phyloP scores from a whole-genome alignment of 108 stramenopile genomes.

The Nitzschia sp. region DNA sequence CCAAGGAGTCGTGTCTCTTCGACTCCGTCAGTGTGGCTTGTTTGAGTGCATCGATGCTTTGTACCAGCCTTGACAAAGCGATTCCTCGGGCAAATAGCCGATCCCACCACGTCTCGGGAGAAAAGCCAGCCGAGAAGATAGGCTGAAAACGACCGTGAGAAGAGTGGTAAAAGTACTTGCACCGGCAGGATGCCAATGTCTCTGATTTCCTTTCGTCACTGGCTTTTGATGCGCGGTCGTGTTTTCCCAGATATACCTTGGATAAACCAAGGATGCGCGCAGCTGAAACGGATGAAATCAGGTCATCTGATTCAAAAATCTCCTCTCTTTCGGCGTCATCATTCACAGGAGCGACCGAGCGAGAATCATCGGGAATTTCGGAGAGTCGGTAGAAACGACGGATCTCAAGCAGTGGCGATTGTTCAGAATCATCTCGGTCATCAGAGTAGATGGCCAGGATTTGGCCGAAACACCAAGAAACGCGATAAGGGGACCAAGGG shows the following conservation, averaged over 20 bases:
- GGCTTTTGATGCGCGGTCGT: background rate
- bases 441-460: slow-evolving; percentile 28
- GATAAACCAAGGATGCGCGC: slow-evolving; percentile 36
- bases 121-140: slow-evolving; percentile 18
- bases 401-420: slow-evolving; percentile 29
- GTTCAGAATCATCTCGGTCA: background rate
- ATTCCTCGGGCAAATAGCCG: slow-evolving; percentile 16
- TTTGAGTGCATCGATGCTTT: background rate
- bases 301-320: slow-evolving; percentile 54
- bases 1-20: background rate
- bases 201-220: background rate
- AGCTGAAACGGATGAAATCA: slow-evolving; percentile 33
- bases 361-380: slow-evolving; percentile 23
- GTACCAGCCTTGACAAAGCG: background rate
- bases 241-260: slow-evolving; percentile 36
- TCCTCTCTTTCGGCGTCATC: slow-evolving; percentile 27
- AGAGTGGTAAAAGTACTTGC: slow-evolving; percentile 34
- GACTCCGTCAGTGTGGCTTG: background rate
- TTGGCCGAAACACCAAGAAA: slow-evolving; percentile 38
- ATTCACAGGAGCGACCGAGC: slow-evolving; percentile 12
- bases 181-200: slow-evolving; percentile 26
- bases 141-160: slow-evolving; percentile 28
- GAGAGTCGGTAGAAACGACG: slow-evolving; percentile 32
- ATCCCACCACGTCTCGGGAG: slow-evolving; percentile 35
- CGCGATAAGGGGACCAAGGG: slow-evolving; percentile 42